Percentiles rank a stretch among this genome's conserved stretches.
These are phyloP conservation scores for Tetrastigma voinierianum DNA, from an alignment of 164 flowering plant species.

Conservation along the genomic window DNA sequence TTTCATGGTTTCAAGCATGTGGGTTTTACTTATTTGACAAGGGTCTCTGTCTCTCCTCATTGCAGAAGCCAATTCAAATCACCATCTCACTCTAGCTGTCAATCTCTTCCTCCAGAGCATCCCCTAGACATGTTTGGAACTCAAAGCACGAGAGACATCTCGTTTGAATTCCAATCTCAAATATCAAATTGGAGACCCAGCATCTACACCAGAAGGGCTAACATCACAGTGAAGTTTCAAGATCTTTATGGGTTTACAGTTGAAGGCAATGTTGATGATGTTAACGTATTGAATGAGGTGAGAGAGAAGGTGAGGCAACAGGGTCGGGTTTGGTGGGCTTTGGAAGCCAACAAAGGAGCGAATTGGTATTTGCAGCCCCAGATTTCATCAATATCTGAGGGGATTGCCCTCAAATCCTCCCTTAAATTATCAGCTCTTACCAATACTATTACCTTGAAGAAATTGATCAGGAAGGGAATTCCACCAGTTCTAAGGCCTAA, in stretches of 20 bases:
- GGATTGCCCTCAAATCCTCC: constrained; percentile 55
- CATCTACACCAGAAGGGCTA: constrained; percentile 74
- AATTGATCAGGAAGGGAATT: constrained; percentile 84
- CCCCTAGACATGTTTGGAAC: constrained; percentile 52
- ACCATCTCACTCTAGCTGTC: background rate
- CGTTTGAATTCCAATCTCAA: constrained; percentile 57
- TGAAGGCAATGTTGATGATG: constrained; percentile 97
- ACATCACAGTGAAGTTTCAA: constrained; percentile 77
- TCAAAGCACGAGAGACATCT: constrained; percentile 44
- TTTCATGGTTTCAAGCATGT: constrained; percentile 25
- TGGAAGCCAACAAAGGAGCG: constrained; percentile 90
- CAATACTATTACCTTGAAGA: constrained; percentile 77
- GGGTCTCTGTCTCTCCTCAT: background rate
- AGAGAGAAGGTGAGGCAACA: constrained; percentile 93
- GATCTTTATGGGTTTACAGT: constrained; percentile 94
- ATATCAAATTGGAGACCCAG: constrained; percentile 60
- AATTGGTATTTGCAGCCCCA: constrained; percentile 89
- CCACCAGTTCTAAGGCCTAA: constrained; percentile 91
- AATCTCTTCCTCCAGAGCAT: constrained; percentile 4
- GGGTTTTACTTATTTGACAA: constrained; percentile 17
- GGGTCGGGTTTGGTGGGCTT: constrained; percentile 87
- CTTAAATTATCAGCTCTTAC: constrained; percentile 62
- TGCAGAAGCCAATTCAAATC: background rate
- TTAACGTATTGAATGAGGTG: constrained; percentile 92
- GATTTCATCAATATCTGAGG: constrained; percentile 45